A percentile compares a stretch with the other conserved stretches of the same genome.
These are phyloP conservation scores for Trametes cubensis DNA, from an alignment of 768 basidiomycete genomes.

Conservation along the genomic window DNA sequence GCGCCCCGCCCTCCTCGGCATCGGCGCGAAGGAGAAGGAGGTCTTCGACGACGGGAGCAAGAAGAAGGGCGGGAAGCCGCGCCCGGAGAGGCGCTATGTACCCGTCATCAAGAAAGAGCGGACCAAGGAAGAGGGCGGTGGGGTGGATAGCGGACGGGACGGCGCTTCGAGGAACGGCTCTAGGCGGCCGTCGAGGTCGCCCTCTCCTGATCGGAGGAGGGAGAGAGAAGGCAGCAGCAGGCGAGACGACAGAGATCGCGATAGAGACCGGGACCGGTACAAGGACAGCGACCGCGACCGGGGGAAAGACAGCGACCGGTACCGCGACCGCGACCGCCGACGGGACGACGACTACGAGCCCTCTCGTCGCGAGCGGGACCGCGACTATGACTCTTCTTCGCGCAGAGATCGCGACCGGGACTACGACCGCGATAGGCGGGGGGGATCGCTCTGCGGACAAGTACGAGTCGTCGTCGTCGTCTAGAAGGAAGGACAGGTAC, in stretches of 20 bases:
- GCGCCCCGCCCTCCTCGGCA: conserved; percentile 85
- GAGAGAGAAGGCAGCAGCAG: conserved; percentile 18
- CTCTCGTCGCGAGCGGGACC: conserved; percentile 19
- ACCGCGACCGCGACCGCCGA: conserved; percentile 13
- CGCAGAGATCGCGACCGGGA: conserved; percentile 19
- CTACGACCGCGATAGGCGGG: conserved; percentile 7
- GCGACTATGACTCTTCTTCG: conserved; percentile 17
- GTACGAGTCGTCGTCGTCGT: conserved; percentile 9
- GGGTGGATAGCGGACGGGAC: conserved; percentile 29
- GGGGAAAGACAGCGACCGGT: not conserved
- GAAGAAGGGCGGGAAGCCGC: conserved; percentile 45
- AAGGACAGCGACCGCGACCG: conserved; percentile 11
- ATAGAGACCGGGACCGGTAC: conserved; percentile 32
- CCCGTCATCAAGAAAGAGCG: conserved; percentile 77
- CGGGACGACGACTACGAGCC: conserved; percentile 11
- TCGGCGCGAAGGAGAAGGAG: conserved; percentile 90
- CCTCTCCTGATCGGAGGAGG: conserved; percentile 34
- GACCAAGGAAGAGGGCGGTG: conserved; percentile 27
- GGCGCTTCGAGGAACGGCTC: conserved; percentile 43
- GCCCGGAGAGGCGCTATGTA: conserved; percentile 76
- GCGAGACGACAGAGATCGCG: conserved; percentile 34
- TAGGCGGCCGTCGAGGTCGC: conserved; percentile 54
- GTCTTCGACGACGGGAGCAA: conserved; percentile 68
- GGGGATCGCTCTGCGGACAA: conserved; percentile 19
- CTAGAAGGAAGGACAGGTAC: conserved; percentile 11